These are phyloP conservation scores for Cryptosporidium meleagridis DNA, from an alignment of 169 alveolate genomes.

Conservation along the genomic window DNA sequence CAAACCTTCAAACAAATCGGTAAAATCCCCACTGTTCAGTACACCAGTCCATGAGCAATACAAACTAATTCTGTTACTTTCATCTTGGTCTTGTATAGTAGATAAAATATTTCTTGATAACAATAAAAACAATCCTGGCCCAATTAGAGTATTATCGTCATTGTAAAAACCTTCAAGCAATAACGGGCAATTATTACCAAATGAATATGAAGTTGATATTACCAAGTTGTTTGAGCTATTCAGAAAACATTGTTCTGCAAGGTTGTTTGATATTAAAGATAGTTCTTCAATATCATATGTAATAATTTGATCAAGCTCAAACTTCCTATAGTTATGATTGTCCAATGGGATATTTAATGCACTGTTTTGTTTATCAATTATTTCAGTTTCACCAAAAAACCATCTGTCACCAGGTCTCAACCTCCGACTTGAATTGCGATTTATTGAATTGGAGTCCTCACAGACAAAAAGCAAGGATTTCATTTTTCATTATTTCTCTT, in stretches of 20 bases:
- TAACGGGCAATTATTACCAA: constrained; percentile 56
- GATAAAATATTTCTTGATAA: constrained; percentile 17
- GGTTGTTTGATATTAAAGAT: background rate
- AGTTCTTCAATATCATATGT: constrained; percentile 16
- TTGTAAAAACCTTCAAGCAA: constrained; percentile 61
- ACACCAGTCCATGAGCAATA: constrained; percentile 64
- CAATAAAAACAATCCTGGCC: constrained; percentile 48
- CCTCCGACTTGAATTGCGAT: background rate
- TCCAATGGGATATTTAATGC: constrained; percentile 54
- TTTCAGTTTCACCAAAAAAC: constrained; percentile 68
- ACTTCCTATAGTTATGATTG: constrained; percentile 45
- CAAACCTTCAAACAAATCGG: constrained; percentile 48
- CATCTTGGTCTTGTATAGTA: background rate
- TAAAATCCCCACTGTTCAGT: constrained; percentile 34
- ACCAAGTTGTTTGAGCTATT: constrained; percentile 19
- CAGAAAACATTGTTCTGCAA: background rate
- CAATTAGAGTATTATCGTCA: constrained; percentile 25
- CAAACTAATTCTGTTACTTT: background rate
- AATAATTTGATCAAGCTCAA: constrained; percentile 37
- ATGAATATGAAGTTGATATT: constrained; percentile 56
- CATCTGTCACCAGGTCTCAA: constrained; percentile 9
- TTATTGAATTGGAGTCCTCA: constrained; percentile 4
- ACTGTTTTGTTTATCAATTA: background rate
- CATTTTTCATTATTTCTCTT: constrained; percentile 34
- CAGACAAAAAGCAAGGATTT: constrained; percentile 54